A percentile compares a stretch with the other conserved stretches of the same genome.
phyloP scores from a whole-genome alignment of 257 asterid species.

The Jaltomata sinuosa region DNA sequence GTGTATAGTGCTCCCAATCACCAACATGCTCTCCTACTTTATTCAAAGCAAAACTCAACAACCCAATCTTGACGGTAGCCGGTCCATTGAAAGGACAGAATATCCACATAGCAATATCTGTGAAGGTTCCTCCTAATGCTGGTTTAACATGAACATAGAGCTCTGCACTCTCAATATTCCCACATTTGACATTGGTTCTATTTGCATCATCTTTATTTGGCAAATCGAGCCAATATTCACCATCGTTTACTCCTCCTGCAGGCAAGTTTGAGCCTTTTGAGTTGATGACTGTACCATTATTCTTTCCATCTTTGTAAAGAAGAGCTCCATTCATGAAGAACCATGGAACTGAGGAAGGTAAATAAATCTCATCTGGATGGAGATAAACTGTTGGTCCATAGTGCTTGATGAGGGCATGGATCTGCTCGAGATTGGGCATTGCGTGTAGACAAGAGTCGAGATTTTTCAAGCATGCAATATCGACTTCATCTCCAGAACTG shows the following conservation, averaged over 20 bases:
- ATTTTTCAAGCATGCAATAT: slow-evolving; percentile 65
- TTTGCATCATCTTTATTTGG: slow-evolving; percentile 25
- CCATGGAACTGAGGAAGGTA: slow-evolving; percentile 91
- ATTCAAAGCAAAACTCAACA: slow-evolving; percentile 24
- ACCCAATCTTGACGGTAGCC: slow-evolving; percentile 49
- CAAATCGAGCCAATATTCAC: slow-evolving; percentile 67
- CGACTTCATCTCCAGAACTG: slow-evolving; percentile 18
- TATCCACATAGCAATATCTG: slow-evolving; percentile 80
- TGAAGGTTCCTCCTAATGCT: slow-evolving; percentile 63
- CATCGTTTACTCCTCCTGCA: slow-evolving; percentile 58
- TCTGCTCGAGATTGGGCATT: slow-evolving; percentile 75
- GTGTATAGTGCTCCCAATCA: slow-evolving; percentile 96
- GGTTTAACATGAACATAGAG: slow-evolving; percentile 77
- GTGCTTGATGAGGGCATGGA: slow-evolving; percentile 56
- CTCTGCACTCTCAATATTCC: slow-evolving; percentile 57
- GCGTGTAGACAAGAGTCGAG: slow-evolving; percentile 33
- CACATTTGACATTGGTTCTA: slow-evolving; percentile 32
- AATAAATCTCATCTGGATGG: slow-evolving; percentile 71
- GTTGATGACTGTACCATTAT: slow-evolving; percentile 47
- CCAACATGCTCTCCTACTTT: slow-evolving; percentile 69
- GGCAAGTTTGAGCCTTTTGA: slow-evolving; percentile 60
- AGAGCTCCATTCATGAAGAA: slow-evolving; percentile 70
- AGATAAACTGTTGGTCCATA: slow-evolving; percentile 75
- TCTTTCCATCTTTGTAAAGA: slow-evolving; percentile 46
- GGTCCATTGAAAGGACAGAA: slow-evolving; percentile 97